These are phyloP conservation scores for Piloderma croceum DNA, from an alignment of 768 basidiomycete genomes.

Conservation along the genomic window DNA sequence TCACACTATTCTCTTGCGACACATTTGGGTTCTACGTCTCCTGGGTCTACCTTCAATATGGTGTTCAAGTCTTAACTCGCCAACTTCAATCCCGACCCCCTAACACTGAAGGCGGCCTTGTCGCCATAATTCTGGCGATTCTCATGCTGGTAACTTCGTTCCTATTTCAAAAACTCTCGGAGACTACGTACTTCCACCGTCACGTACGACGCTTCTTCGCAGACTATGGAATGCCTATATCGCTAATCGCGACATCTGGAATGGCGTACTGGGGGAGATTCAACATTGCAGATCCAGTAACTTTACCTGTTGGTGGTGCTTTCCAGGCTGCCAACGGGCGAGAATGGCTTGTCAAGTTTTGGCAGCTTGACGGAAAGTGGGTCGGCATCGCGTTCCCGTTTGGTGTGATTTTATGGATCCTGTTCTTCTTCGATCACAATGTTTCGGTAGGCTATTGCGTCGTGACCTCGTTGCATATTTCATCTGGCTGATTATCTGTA, in stretches of 20 bases:
- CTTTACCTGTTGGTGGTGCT: conserved; percentile 61
- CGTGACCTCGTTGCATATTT: too few species aligned
- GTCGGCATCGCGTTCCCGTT: conserved; percentile 87
- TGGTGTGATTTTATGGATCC: conserved; percentile 79
- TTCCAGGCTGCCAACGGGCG: conserved; percentile 70
- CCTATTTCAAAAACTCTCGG: conserved; percentile 63
- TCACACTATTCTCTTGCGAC: conserved; percentile 86
- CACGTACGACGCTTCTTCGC: conserved; percentile 70
- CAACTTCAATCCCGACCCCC: conserved; percentile 43
- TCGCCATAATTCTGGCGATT: conserved; percentile 68
- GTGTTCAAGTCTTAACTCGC: conserved; percentile 75
- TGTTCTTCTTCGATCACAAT: conserved; percentile 96
- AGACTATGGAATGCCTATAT: conserved; percentile 90
- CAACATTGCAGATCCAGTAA: conserved; percentile 50
- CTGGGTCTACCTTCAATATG: conserved; percentile 87
- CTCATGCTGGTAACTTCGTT: conserved; percentile 73
- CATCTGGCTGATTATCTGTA: conserved; percentile 30
- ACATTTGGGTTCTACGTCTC: conserved; percentile 92
- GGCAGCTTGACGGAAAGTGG: conserved; percentile 86
- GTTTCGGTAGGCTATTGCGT: too few species aligned
- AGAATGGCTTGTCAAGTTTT: conserved; percentile 82
- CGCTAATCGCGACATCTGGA: conserved; percentile 66
- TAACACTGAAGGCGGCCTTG: conserved; percentile 42
- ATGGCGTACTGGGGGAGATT: conserved; percentile 88
- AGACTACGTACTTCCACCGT: conserved; percentile 63